Conservation (phyloP, 2,329 filamentous ascomycete genomes). For the Amphichorda felina region DNA sequence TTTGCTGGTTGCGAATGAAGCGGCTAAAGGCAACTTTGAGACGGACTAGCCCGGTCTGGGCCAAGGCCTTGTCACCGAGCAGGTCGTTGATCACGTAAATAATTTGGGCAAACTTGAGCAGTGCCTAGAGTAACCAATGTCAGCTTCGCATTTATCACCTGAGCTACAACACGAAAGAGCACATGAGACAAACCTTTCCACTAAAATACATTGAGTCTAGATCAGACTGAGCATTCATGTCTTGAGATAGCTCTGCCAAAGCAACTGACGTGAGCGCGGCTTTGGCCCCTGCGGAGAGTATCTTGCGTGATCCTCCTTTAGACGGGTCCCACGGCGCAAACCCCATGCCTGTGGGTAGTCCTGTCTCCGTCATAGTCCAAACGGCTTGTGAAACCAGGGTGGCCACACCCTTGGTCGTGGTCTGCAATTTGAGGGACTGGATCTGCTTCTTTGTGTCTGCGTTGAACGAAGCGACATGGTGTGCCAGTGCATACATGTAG, state of each 20-base stretch:
- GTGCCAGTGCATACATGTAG: constrained; percentile 79
- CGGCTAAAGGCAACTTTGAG: constrained; percentile 55
- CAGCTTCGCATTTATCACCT: too few relatives aligned
- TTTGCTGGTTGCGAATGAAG: constrained; percentile 57
- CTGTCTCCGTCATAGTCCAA: constrained; percentile 67
- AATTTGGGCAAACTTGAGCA: constrained; percentile 68
- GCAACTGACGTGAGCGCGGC: constrained; percentile 41
- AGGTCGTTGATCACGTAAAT: constrained; percentile 55
- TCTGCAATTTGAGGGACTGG: constrained; percentile 52
- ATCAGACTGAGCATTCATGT: constrained; percentile 62
- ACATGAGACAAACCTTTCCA: constrained; percentile 50
- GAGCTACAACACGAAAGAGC: too few relatives aligned
- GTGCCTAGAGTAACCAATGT: constrained; percentile 27
- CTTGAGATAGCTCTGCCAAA: constrained; percentile 62
- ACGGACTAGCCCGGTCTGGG: constrained; percentile 43
- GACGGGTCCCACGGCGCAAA: constrained; percentile 66
- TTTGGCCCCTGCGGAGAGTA: constrained; percentile 13
- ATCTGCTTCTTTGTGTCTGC: constrained; percentile 34
- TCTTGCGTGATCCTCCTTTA: neutral
- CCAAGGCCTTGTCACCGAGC: constrained; percentile 43
- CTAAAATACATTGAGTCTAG: constrained; percentile 86
- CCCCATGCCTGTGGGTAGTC: constrained; percentile 59
- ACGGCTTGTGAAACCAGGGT: constrained; percentile 57
- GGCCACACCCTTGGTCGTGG: constrained; percentile 75
- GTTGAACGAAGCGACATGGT: constrained; percentile 71